A percentile compares a stretch with the other conserved stretches of the same genome.
These are phyloP conservation scores for Oryza meridionalis DNA, from an alignment of 176 grass and related monocot species.

Conservation along the genomic window DNA sequence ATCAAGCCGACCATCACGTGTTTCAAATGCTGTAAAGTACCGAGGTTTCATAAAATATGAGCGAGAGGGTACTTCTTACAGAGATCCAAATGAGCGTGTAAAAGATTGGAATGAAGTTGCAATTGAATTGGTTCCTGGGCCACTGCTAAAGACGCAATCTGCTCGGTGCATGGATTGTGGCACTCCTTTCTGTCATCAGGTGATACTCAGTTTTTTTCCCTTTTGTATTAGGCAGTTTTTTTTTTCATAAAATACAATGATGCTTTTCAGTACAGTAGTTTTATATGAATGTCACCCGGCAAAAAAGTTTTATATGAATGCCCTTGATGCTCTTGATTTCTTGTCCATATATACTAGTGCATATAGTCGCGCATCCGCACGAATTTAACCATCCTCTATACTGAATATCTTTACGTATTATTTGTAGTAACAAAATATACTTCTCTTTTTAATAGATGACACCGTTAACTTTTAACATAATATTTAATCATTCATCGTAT, in stretches of 20 bases:
- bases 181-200: slow-evolving; percentile 84
- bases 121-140: slow-evolving; percentile 49
- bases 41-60: slow-evolving; percentile 57
- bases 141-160: slow-evolving; percentile 60
- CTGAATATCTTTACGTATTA: too few species aligned
- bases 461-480: too few species aligned
- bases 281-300: neutral
- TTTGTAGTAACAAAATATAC: too few species aligned
- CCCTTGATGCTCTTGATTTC: neutral
- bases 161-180: slow-evolving; percentile 71
- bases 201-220: slow-evolving; percentile 26
- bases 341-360: neutral
- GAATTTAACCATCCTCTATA: too few species aligned
- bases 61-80: slow-evolving; percentile 40
- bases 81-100: slow-evolving; percentile 49
- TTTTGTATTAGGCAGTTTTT: neutral
- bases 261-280: neutral
- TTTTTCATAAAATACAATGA: neutral
- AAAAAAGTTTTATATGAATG: neutral
- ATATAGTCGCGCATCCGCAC: too few species aligned
- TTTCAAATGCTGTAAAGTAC: slow-evolving; percentile 47
- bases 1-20: slow-evolving; percentile 46
- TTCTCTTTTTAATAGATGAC: too few species aligned
- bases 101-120: slow-evolving; percentile 68
- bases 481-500: too few species aligned